Conservation (phyloP, 257 asterid genomes). For the Cinchona pubescens region DNA sequence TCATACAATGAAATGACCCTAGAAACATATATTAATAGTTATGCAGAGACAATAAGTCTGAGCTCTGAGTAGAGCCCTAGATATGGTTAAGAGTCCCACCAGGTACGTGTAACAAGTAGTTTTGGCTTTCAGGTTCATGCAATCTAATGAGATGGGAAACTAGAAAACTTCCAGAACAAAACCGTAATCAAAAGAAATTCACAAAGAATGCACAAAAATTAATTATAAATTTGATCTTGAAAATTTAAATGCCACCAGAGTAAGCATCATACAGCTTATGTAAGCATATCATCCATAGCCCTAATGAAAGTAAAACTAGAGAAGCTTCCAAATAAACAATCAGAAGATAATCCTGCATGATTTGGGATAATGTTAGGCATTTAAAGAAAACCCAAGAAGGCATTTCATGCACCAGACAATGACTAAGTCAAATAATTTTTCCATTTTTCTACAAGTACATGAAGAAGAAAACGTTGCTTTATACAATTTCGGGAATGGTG, state of each 20-base stretch:
- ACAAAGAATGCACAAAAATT: neutral
- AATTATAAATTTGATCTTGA: neutral
- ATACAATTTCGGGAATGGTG: neutral
- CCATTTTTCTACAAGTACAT: neutral
- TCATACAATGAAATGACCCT: neutral
- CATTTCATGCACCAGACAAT: neutral
- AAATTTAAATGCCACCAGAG: neutral
- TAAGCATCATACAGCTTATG: neutral
- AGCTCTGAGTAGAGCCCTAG: neutral
- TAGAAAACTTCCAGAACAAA: neutral
- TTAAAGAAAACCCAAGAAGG: neutral
- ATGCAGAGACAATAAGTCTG: neutral
- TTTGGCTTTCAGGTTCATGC: neutral
- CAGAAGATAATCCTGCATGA: slow-evolving; percentile 7
- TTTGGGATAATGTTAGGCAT: neutral
- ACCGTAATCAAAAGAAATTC: neutral
- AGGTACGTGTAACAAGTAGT: neutral
- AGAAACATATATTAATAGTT: neutral
- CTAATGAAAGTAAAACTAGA: neutral
- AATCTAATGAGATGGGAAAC: neutral
- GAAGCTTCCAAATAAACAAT: neutral
- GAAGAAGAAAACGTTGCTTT: neutral
- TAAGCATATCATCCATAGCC: neutral
- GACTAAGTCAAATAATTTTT: neutral
- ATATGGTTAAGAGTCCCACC: neutral